Evolutionary conservation across 176 grass and related monocot genomes (phyloP).

Genomic region (Lolium multiflorum): DNA sequence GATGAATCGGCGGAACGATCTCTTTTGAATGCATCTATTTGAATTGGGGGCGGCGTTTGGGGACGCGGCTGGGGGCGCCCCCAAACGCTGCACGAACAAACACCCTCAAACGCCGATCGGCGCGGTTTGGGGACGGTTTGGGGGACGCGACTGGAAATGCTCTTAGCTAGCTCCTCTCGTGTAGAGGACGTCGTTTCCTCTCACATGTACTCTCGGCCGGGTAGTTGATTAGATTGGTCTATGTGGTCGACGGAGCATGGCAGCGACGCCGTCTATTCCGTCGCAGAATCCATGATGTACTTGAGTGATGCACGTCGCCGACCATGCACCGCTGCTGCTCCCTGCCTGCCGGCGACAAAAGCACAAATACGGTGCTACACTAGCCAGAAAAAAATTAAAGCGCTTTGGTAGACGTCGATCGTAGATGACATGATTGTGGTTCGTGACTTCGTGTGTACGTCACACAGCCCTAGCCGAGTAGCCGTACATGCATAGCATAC

Average conservation of each 20-base stretch:
- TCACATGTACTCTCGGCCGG: background rate
- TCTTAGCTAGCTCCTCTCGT: background rate
- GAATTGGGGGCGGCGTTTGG: too few relatives aligned
- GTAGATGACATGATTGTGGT: slow-evolving; percentile 45
- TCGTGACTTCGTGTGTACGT: slow-evolving; percentile 18
- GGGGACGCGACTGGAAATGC: too few relatives aligned
- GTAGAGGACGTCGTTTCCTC: slow-evolving; percentile 31
- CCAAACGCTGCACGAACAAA: too few relatives aligned
- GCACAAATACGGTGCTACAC: background rate
- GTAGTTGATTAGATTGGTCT: background rate
- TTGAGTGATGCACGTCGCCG: background rate
- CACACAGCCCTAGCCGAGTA: slow-evolving; percentile 26
- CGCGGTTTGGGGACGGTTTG: too few relatives aligned
- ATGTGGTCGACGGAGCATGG: background rate
- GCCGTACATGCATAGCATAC: background rate
- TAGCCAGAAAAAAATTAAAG: background rate
- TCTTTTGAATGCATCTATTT: too few relatives aligned
- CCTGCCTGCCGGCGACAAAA: background rate
- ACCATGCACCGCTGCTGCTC: slow-evolving; percentile 4
- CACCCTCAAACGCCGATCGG: too few relatives aligned
- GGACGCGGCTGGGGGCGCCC: too few relatives aligned
- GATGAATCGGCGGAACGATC: too few relatives aligned
- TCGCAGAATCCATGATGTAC: background rate
- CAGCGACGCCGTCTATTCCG: slow-evolving; percentile 7
- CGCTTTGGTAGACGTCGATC: slow-evolving; percentile 18